A percentile compares a stretch with the other conserved stretches of the same genome.
These are phyloP conservation scores for Teunomyces stri DNA, from an alignment of 805 yeast genomes.

Conservation along the genomic window DNA sequence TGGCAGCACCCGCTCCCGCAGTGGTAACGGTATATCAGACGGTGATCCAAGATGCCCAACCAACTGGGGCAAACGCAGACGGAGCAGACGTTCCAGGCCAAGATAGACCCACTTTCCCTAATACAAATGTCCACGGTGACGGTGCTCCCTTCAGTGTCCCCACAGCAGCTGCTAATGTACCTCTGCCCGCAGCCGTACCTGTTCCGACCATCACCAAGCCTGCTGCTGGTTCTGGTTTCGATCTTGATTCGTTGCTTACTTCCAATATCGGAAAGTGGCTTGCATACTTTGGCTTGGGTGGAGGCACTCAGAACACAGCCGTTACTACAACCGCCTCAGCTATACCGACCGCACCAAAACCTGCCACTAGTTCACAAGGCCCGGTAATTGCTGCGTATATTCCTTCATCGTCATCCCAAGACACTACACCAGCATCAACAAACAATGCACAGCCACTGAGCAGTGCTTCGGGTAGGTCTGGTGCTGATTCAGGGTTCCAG, in stretches of 20 bases:
- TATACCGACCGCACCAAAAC: not conserved
- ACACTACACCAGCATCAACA: conserved; percentile 3
- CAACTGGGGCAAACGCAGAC: conserved; percentile 12
- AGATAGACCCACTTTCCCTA: not conserved
- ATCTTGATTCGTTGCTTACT: conserved; percentile 8
- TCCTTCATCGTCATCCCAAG: conserved; percentile 1
- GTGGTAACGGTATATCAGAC: conserved; percentile 20
- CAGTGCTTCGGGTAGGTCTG: conserved; percentile 7
- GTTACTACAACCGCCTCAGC: not conserved
- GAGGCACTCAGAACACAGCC: not conserved
- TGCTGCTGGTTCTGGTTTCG: conserved; percentile 4
- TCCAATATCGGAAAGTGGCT: conserved; percentile 9
- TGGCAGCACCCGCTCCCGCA: conserved; percentile 20
- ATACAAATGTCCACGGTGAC: not conserved
- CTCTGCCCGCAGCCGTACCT: conserved; percentile 9
- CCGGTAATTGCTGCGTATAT: conserved; percentile 2
- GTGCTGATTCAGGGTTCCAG: conserved; percentile 27
- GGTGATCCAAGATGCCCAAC: conserved; percentile 8
- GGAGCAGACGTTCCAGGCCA: not conserved
- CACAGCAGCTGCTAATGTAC: conserved; percentile 11
- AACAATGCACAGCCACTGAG: no score
- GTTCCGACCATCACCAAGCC: conserved; percentile 6
- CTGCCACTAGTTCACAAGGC: conserved; percentile 1
- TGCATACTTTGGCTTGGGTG: conserved; percentile 10
- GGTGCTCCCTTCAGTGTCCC: conserved; percentile 2